phyloP scores from a whole-genome alignment of 2,329 filamentous ascomycete genomes.

The Penicillium sp. region DNA sequence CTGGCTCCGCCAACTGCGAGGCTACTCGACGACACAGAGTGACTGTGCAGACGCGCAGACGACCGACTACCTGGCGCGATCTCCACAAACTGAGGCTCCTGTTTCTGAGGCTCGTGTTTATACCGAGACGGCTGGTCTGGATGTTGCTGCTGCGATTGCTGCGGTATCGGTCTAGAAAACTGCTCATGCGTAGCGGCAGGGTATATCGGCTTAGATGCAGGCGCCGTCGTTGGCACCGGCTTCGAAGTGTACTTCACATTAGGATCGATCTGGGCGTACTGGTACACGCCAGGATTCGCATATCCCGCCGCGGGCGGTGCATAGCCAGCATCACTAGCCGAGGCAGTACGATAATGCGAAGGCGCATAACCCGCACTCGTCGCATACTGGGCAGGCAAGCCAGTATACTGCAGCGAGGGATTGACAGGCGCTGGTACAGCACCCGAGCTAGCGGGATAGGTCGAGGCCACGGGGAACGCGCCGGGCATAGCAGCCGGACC shows the following conservation, averaged over 20 bases:
- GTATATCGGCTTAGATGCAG: constrained; percentile 16
- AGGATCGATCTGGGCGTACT: constrained; percentile 41
- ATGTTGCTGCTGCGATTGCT: background rate
- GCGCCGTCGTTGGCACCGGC: background rate
- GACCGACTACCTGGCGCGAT: constrained; percentile 31
- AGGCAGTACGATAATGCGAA: constrained; percentile 34
- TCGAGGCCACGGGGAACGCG: constrained; percentile 30
- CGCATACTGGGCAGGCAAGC: constrained; percentile 21
- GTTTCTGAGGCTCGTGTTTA: constrained; percentile 22
- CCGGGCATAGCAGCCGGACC: constrained; percentile 27
- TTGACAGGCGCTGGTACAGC: constrained; percentile 20
- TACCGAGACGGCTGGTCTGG: too few relatives aligned
- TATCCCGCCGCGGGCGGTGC: constrained; percentile 22
- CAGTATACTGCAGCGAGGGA: constrained; percentile 34
- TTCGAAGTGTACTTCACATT: constrained; percentile 42
- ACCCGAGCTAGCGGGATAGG: constrained; percentile 18
- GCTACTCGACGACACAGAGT: constrained; percentile 40
- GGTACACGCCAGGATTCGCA: constrained; percentile 33
- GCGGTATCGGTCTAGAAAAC: constrained; percentile 21
- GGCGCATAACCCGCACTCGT: constrained; percentile 18
- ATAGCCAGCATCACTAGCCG: constrained; percentile 22
- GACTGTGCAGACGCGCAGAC: constrained; percentile 29
- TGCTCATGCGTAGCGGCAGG: constrained; percentile 27
- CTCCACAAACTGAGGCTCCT: constrained; percentile 35
- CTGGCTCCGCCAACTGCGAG: constrained; percentile 35